Conservation (phyloP, 495 filamentous ascomycete genomes). For the Neurospora africana region DNA sequence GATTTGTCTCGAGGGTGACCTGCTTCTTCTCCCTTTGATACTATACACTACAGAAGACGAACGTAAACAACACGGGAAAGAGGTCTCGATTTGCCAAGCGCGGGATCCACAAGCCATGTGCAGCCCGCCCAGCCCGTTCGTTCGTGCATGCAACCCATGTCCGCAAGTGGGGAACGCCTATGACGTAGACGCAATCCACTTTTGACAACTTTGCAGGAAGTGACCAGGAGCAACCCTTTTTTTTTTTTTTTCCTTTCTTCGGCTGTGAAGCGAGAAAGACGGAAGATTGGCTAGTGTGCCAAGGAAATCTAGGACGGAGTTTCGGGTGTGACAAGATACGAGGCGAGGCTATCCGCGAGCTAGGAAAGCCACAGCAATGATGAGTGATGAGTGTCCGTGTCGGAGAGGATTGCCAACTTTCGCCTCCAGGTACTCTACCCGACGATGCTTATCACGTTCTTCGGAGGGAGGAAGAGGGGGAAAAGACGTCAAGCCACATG, state of each 20-base stretch:
- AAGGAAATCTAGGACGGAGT: neutral
- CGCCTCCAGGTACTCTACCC: neutral
- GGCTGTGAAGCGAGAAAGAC: neutral
- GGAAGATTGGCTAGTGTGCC: neutral
- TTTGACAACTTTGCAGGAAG: neutral
- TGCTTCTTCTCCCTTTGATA: no score
- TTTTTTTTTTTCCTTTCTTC: neutral
- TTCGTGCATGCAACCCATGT: neutral
- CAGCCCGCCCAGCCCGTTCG: neutral
- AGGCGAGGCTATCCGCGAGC: neutral
- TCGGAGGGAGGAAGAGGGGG: neutral
- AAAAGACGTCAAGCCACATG: neutral
- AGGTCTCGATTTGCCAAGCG: neutral
- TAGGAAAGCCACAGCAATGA: neutral
- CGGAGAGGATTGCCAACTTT: neutral
- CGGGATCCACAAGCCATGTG: neutral
- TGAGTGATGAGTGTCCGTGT: neutral
- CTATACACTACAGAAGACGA: no score
- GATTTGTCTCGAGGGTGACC: no score
- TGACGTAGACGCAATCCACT: neutral
- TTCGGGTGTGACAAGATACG: neutral
- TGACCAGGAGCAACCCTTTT: neutral
- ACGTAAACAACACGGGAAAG: no score
- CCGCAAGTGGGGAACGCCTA: neutral
- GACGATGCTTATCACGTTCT: neutral